Base-by-base conservation (phyloP, 2,329 filamentous ascomycete genomes). In the Lasiodiplodia hormozganensis region DNA sequence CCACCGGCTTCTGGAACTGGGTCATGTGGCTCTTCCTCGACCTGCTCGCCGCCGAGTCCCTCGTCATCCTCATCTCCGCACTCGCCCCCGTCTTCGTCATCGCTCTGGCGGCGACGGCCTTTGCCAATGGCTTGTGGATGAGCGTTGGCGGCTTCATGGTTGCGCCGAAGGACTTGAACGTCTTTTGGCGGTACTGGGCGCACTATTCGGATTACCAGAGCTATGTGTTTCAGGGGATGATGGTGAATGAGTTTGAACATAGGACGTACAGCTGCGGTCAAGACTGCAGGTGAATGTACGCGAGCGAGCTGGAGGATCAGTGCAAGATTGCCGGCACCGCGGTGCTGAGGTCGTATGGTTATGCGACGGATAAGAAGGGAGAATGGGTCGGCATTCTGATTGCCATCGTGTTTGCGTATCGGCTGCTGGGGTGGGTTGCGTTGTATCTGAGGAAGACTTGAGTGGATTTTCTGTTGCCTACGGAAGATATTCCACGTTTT, bases 111-210 rank as follows among this genome's bases (percentile, higher is more conserved):
- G 83, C 93, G 2, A 91, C 92, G 0, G 93, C 93, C 0, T 96
- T 96, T 75, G 90, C 92, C 25, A 97, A 97, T 78, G 93, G 93
- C 0, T 83, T 97, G 7, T 97, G 93, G 93, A 96, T 96, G 93
- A 89, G 87, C 64, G 92, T 95, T 1, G 88, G 90, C 65, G 93
- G 93, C 0, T 96, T 96, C 81, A 85, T 96, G 78, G 92, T 96
- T 1, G 86, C 88, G 3, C 88, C 90, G 3, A 87, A 83, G 1
- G 86, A 90, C 2, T 84, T 96, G 51, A 96, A 97, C 78, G 87
- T 86, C 2, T 97, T 97, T 73, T 97, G 92, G 89, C 88, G 89
- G 77, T 96, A 96, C 74, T 92, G 92, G 6, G 96, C 96, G 74
- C 91, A 94, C 76, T 96, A 94, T 78, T 94, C 94, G 75, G 92